Evolutionary conservation across 306 rosid genomes (phyloP).

Genomic region (Clitoria ternatea): DNA sequence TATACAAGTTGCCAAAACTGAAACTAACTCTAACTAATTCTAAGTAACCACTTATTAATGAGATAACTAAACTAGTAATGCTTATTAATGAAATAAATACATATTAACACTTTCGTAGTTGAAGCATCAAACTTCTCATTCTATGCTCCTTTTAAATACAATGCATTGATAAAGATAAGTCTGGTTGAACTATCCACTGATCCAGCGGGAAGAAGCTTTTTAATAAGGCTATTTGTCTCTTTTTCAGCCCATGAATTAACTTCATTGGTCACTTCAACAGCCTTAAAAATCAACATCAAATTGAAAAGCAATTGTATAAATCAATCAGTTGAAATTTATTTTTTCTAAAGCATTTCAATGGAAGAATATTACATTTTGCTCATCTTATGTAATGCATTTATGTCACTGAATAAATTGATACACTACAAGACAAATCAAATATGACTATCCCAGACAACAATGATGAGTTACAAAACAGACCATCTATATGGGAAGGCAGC

Average conservation of each 20-base stretch:
- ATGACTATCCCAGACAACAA: background rate
- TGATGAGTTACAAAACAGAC: background rate
- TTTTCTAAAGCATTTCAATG: background rate
- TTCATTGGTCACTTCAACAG: constrained; percentile 50
- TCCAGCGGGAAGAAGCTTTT: constrained; percentile 56
- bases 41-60: too few species aligned
- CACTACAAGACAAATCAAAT: background rate
- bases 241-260: constrained; percentile 77
- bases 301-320: background rate
- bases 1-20: too few species aligned
- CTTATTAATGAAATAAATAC: too few species aligned
- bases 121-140: constrained; percentile 53
- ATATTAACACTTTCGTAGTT: constrained; percentile 44
- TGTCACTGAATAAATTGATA: background rate
- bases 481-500: too few species aligned
- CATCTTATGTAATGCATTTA: background rate
- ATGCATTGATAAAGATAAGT: constrained; percentile 68
- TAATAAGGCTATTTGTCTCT: constrained; percentile 65
- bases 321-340: background rate
- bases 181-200: constrained; percentile 46
- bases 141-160: constrained; percentile 88
- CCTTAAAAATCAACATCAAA: constrained; percentile 35
- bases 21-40: too few species aligned
- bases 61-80: too few species aligned
- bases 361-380: background rate